These are phyloP conservation scores for Saururus chinensis DNA, from an alignment of 164 flowering plant genomes.

Conservation along the genomic window DNA sequence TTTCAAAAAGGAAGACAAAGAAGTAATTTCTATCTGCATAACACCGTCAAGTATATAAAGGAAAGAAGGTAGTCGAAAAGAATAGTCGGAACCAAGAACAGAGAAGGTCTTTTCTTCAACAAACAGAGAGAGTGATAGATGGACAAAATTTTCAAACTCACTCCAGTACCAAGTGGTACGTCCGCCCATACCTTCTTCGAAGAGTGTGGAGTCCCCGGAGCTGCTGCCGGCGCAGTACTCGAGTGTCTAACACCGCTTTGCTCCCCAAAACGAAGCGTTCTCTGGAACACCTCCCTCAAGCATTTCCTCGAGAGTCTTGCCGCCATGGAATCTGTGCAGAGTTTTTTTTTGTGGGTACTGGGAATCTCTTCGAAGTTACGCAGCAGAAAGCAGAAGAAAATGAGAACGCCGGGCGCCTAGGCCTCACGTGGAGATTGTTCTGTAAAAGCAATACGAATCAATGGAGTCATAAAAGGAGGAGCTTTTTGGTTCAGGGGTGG, in stretches of 20 bases:
- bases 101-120: no score
- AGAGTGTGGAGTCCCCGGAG: conserved; percentile 14
- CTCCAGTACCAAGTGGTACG: neutral
- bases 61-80: no score
- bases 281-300: conserved; percentile 3
- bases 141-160: neutral
- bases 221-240: conserved; percentile 5
- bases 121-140: neutral
- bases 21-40: no score
- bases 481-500: neutral
- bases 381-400: neutral
- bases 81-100: no score
- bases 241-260: conserved; percentile 10
- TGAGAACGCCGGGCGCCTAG: neutral
- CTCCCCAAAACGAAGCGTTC: conserved; percentile 1
- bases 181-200: conserved; percentile 13
- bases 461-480: neutral
- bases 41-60: neutral
- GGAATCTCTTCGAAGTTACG: no score
- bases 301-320: conserved; percentile 11
- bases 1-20: no score
- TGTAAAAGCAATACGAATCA: no score
- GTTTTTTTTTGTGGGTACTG: no score
- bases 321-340: conserved; percentile 10
- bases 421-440: neutral